Evolutionary conservation across 2,329 filamentous ascomycete species (phyloP).

Genomic region (Pezicula radicicola): DNA sequence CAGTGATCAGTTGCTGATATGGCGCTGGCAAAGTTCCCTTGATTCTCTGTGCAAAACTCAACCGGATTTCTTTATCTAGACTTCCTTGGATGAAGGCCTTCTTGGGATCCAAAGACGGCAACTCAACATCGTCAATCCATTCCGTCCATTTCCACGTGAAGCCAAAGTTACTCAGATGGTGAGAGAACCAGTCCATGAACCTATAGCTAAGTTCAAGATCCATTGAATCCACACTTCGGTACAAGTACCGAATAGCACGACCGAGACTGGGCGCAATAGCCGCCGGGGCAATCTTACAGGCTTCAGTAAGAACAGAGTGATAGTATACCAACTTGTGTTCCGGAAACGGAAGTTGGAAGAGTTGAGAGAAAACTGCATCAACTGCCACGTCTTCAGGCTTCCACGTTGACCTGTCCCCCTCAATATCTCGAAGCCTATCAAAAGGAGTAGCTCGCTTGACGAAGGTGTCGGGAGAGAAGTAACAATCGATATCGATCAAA

Average conservation of each 20-base stretch:
- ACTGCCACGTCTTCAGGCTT: constrained; percentile 97
- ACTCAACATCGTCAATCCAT: constrained; percentile 83
- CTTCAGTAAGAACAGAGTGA: constrained; percentile 89
- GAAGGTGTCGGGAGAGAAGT: constrained; percentile 86
- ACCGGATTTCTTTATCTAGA: constrained; percentile 92
- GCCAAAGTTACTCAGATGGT: constrained; percentile 97
- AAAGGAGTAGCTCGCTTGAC: constrained; percentile 91
- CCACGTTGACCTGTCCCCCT: constrained; percentile 72
- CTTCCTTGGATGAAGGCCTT: constrained; percentile 92
- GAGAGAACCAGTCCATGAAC: constrained; percentile 96
- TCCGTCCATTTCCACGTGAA: constrained; percentile 99
- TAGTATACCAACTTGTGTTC: constrained; percentile 97
- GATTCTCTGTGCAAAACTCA: constrained; percentile 95
- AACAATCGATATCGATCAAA: constrained; percentile 91
- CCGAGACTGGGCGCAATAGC: constrained; percentile 95
- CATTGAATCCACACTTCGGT: constrained; percentile 76
- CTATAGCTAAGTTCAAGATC: constrained; percentile 84
- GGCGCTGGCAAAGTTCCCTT: constrained; percentile 86
- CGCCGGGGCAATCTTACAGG: constrained; percentile 91
- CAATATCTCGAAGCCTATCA: constrained; percentile 75
- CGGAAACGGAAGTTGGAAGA: constrained; percentile 81
- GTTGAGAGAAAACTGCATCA: constrained; percentile 95
- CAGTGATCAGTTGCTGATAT: constrained; percentile 77
- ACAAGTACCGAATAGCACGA: constrained; percentile 87
- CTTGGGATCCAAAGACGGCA: constrained; percentile 75